These are phyloP conservation scores for Clitoria ternatea DNA, from an alignment of 306 rosid species.

Conservation along the genomic window DNA sequence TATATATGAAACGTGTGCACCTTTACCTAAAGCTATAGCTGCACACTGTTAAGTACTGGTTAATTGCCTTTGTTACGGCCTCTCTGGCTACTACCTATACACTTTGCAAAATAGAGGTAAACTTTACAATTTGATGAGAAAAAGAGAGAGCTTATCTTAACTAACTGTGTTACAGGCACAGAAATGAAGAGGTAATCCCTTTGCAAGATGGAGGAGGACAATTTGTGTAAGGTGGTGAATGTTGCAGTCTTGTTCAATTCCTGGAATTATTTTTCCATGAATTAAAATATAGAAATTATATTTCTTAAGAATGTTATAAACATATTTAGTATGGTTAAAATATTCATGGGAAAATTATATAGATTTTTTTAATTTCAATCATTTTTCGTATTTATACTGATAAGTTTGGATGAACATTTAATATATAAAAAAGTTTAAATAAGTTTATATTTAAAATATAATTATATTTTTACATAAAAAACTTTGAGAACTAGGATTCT, in stretches of 20 bases:
- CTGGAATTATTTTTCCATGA: too few species aligned
- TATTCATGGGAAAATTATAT: too few species aligned
- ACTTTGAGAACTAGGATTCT: too few species aligned
- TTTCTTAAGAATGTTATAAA: too few species aligned
- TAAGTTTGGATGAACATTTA: too few species aligned
- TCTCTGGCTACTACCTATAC: neutral
- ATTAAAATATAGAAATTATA: too few species aligned
- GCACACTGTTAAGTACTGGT: neutral
- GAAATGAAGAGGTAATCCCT: neutral
- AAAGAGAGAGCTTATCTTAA: neutral
- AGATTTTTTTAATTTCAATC: too few species aligned
- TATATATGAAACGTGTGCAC: neutral
- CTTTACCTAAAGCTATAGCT: neutral
- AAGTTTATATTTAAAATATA: too few species aligned
- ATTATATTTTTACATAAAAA: too few species aligned
- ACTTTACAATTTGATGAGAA: neutral
- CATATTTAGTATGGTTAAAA: too few species aligned
- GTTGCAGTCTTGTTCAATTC: neutral
- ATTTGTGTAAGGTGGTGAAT: neutral
- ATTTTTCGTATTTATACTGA: too few species aligned
- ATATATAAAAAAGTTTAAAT: too few species aligned
- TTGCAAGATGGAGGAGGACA: neutral
- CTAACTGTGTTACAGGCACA: neutral
- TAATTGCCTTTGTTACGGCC: neutral
- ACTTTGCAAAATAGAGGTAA: neutral